A percentile compares a stretch with the other conserved stretches of the same genome.
phyloP scores from a whole-genome alignment of 306 rosid genomes.

The Begonia peltatifolia region DNA sequence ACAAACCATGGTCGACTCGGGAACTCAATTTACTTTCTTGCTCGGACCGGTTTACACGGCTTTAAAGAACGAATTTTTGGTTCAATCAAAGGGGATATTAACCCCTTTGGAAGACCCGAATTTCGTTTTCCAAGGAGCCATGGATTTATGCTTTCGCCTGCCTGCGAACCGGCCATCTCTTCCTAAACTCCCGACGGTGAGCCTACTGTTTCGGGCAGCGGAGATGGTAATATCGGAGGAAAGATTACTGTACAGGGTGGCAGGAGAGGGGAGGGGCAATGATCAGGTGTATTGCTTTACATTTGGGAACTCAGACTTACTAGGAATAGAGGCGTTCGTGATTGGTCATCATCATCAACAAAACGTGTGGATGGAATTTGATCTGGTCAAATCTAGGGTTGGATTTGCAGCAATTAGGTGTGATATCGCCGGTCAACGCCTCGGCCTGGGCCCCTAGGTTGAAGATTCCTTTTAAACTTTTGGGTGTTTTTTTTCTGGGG shows the following conservation, averaged over 20 bases:
- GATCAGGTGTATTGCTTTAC: slow-evolving; percentile 65
- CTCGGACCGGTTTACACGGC: slow-evolving; percentile 72
- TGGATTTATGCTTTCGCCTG: slow-evolving; percentile 55
- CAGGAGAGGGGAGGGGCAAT: slow-evolving; percentile 27
- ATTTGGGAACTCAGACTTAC: slow-evolving; percentile 64
- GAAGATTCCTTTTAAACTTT: not conserved
- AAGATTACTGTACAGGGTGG: slow-evolving; percentile 41
- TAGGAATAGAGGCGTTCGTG: slow-evolving; percentile 58
- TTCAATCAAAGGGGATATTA: slow-evolving; percentile 35
- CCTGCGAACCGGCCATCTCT: slow-evolving; percentile 1
- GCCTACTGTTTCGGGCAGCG: slow-evolving; percentile 51
- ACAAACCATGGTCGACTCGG: slow-evolving; percentile 85
- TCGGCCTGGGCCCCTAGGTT: slow-evolving; percentile 20
- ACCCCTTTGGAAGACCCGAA: slow-evolving; percentile 23
- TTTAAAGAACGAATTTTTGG: slow-evolving; percentile 32
- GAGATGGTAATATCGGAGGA: slow-evolving; percentile 57
- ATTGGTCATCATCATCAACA: slow-evolving; percentile 84
- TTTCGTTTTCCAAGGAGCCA: slow-evolving; percentile 70
- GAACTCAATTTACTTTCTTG: slow-evolving; percentile 72
- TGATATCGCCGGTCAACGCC: slow-evolving; percentile 52
- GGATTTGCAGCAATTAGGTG: slow-evolving; percentile 60
- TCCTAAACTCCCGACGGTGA: slow-evolving; percentile 38
- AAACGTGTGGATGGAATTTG: slow-evolving; percentile 90
- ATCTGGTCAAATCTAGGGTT: slow-evolving; percentile 51
- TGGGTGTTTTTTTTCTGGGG: not conserved